Conservation (phyloP, 495 filamentous ascomycete species). For the Echria macrotheca region DNA sequence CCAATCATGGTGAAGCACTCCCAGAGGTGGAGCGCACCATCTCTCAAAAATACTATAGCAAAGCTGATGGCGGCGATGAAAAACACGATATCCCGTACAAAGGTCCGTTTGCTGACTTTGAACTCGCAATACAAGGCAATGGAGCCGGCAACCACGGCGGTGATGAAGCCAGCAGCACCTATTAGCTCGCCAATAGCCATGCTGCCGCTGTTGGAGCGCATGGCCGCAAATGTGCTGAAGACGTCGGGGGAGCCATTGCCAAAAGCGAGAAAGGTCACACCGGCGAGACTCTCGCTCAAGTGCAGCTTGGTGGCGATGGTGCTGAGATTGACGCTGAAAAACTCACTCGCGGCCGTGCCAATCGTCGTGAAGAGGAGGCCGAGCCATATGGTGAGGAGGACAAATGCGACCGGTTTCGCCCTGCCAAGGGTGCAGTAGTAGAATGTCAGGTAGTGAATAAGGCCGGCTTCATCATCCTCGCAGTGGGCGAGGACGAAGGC, state of each 20-base stretch:
- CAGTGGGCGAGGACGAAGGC: constrained; percentile 79
- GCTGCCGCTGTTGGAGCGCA: constrained; percentile 93
- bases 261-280: constrained; percentile 94
- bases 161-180: constrained; percentile 94
- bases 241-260: constrained; percentile 99
- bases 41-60: constrained; percentile 79
- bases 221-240: constrained; percentile 96
- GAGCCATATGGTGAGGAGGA: constrained; percentile 73
- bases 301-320: constrained; percentile 83
- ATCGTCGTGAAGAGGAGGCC: constrained; percentile 93
- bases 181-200: constrained; percentile 94
- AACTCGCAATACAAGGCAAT: constrained; percentile 96
- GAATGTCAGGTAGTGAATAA: constrained; percentile 81
- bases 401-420: constrained; percentile 70
- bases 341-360: constrained; percentile 97
- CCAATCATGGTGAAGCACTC: constrained; percentile 87
- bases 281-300: constrained; percentile 92
- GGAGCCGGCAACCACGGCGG: constrained; percentile 93
- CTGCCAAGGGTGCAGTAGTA: constrained; percentile 80
- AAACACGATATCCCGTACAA: constrained; percentile 88
- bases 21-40: constrained; percentile 80
- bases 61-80: constrained; percentile 86
- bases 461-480: constrained; percentile 79
- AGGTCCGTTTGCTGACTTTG: constrained; percentile 79
- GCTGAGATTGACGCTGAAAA: constrained; percentile 94